Evolutionary conservation across 2,329 filamentous ascomycete genomes (phyloP).

Genomic region (Fusarium sp.): DNA sequence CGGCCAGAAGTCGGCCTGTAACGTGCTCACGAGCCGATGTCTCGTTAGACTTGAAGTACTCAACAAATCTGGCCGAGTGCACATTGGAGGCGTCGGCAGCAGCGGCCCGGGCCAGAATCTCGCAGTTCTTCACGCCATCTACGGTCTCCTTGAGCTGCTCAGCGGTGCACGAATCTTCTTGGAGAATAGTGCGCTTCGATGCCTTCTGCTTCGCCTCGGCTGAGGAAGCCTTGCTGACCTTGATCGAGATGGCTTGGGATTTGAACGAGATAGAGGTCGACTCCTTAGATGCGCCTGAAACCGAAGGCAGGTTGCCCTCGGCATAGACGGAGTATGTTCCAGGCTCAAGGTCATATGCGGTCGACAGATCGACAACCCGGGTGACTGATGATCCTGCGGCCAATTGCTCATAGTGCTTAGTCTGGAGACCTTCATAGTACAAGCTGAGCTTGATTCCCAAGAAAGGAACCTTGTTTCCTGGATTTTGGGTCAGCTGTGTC

Average conservation of each 20-base stretch:
- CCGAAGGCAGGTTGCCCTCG: conserved; percentile 11
- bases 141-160: conserved; percentile 19
- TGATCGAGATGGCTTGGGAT: conserved; percentile 21
- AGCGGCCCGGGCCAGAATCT: conserved; percentile 33
- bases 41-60: conserved; percentile 45
- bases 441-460: conserved; percentile 32
- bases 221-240: conserved; percentile 17
- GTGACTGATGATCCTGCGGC: conserved; percentile 20
- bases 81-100: conserved; percentile 29
- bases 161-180: conserved; percentile 12
- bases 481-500: not conserved
- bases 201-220: conserved; percentile 8
- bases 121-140: conserved; percentile 31
- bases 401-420: conserved; percentile 24
- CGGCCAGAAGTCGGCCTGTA: conserved; percentile 32
- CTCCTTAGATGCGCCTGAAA: not conserved
- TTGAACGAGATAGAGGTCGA: not conserved
- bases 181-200: conserved; percentile 19
- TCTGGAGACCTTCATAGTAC: conserved; percentile 27
- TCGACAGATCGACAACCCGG: conserved; percentile 21
- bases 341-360: conserved; percentile 21
- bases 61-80: conserved; percentile 32
- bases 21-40: conserved; percentile 33
- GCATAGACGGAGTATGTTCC: conserved; percentile 33
- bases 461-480: conserved; percentile 22